Percentiles rank a stretch among this genome's conserved stretches.
Evolutionary conservation across 768 basidiomycete species (phyloP).

Genomic region (Nidularia pulvinata): DNA sequence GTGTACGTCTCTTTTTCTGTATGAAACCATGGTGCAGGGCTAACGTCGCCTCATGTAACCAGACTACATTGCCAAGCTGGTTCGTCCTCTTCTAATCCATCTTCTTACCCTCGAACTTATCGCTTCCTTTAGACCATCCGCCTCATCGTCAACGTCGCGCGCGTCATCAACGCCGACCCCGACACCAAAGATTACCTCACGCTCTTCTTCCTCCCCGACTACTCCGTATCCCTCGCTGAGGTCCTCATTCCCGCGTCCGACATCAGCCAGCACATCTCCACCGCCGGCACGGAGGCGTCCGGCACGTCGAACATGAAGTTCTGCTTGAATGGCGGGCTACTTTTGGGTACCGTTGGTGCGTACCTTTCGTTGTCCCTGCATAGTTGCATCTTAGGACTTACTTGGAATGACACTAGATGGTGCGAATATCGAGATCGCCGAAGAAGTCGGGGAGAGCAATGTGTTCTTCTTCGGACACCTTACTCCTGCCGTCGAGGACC

Average conservation of each 20-base stretch:
- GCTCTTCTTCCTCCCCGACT: slow-evolving; percentile 96
- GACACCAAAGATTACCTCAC: slow-evolving; percentile 87
- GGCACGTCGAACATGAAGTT: slow-evolving; percentile 90
- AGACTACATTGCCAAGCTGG: slow-evolving; percentile 94
- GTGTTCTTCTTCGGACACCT: slow-evolving; percentile 94
- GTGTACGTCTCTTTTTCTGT: slow-evolving; percentile 45
- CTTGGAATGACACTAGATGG: slow-evolving; percentile 55
- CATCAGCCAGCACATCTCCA: slow-evolving; percentile 96
- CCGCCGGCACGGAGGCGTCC: slow-evolving; percentile 92
- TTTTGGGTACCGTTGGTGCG: slow-evolving; percentile 80
- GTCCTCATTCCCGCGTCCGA: slow-evolving; percentile 91
- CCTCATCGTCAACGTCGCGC: slow-evolving; percentile 90
- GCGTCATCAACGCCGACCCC: slow-evolving; percentile 78
- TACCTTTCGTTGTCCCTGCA: background rate
- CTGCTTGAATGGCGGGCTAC: slow-evolving; percentile 86
- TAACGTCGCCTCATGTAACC: background rate
- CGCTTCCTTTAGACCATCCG: slow-evolving; percentile 68
- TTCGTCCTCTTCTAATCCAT: slow-evolving; percentile 19
- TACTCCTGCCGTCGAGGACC: slow-evolving; percentile 84
- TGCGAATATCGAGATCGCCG: slow-evolving; percentile 96
- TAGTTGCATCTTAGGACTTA: background rate
- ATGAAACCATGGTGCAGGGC: background rate
- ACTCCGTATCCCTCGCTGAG: slow-evolving; percentile 84
- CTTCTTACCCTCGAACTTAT: background rate
- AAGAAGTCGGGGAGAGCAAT: slow-evolving; percentile 90